Percentiles rank a stretch among this genome's conserved stretches.
These are phyloP conservation scores for Aureobasidium pullulans DNA, from an alignment of 2,329 filamentous ascomycete species.

Conservation along the genomic window DNA sequence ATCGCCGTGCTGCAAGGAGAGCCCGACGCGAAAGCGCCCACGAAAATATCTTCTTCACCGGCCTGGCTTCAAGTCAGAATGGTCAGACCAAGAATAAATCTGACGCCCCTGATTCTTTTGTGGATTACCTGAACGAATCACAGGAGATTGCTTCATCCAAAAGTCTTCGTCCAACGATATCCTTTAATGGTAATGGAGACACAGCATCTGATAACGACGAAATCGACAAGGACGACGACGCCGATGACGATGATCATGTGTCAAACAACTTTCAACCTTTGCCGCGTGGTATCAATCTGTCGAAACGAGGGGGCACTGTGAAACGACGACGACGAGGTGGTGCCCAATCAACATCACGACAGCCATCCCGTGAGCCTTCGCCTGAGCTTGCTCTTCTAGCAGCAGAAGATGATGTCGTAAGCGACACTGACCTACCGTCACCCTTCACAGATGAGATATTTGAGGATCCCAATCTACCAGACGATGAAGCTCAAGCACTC, in stretches of 20 bases:
- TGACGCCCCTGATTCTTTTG: background rate
- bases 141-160: background rate
- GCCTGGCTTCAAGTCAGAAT: background rate
- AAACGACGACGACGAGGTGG: conserved; percentile 11
- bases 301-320: background rate
- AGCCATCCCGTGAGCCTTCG: conserved; percentile 19
- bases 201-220: conserved; percentile 3
- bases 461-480: conserved; percentile 20
- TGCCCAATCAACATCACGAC: conserved; percentile 6
- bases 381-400: conserved; percentile 25
- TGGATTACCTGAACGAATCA: background rate
- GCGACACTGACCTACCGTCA: conserved; percentile 21
- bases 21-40: conserved; percentile 8
- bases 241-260: conserved; percentile 9
- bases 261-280: background rate
- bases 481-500: conserved; percentile 33
- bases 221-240: background rate
- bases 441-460: conserved; percentile 16
- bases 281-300: conserved; percentile 2
- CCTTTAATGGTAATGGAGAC: conserved; percentile 1
- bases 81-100: background rate
- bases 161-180: background rate
- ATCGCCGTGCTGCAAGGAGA: conserved; percentile 4
- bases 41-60: background rate
- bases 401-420: conserved; percentile 26